Evolutionary conservation across 768 basidiomycete species (phyloP).

Genomic region (Leccinum truebloodii): DNA sequence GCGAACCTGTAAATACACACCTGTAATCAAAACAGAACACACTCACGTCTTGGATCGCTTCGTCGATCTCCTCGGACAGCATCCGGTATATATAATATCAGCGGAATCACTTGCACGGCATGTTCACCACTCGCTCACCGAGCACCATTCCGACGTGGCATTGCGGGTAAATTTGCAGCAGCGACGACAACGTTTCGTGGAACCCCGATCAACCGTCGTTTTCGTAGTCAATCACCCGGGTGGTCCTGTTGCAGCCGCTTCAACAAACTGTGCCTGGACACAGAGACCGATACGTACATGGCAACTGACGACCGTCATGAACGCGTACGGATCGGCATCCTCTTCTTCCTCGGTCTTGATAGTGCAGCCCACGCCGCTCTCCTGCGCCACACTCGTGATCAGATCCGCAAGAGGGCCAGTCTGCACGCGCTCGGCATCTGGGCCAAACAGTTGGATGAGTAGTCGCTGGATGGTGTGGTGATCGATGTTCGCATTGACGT

Average conservation of each 20-base stretch:
- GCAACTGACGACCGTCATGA: no score
- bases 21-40: background rate
- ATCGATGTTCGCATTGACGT: slow-evolving; percentile 78
- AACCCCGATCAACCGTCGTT: slow-evolving; percentile 49
- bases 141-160: no score
- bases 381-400: slow-evolving; percentile 68
- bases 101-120: slow-evolving; percentile 78
- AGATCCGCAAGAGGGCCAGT: slow-evolving; percentile 79
- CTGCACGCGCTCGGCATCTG: slow-evolving; percentile 73
- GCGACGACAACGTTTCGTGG: slow-evolving; percentile 37
- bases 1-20: background rate
- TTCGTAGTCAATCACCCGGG: slow-evolving; percentile 74
- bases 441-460: slow-evolving; percentile 61
- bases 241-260: slow-evolving; percentile 54
- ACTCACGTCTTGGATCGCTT: slow-evolving; percentile 66
- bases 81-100: slow-evolving; percentile 93
- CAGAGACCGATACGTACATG: no score
- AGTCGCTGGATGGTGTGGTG: slow-evolving; percentile 84
- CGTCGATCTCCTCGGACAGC: slow-evolving; percentile 80
- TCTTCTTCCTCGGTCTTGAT: no score
- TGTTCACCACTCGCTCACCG: no score
- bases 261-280: background rate
- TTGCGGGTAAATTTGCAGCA: no score
- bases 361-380: slow-evolving; percentile 51
- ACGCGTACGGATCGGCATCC: no score